Conservation (phyloP, 2,329 filamentous ascomycete genomes). For the Thelonectria rubi region DNA sequence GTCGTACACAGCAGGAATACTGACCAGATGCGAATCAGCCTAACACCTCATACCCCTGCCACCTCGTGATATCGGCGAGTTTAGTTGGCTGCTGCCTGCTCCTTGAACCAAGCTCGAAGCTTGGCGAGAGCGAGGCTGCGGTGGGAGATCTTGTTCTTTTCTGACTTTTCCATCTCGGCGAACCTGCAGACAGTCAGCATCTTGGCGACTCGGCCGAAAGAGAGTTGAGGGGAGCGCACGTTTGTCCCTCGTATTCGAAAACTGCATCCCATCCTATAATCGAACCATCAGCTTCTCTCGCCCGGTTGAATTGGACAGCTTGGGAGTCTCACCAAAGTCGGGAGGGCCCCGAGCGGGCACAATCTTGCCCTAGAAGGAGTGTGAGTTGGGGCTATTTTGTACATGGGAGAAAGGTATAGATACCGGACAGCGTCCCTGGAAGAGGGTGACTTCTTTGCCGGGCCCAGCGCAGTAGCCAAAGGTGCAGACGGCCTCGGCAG, state of each 20-base stretch:
- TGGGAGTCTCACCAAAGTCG: slow-evolving; percentile 74
- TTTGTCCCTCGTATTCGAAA: slow-evolving; percentile 92
- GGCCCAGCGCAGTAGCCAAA: slow-evolving; percentile 92
- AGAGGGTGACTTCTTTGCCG: slow-evolving; percentile 83
- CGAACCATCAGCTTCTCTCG: slow-evolving; percentile 23
- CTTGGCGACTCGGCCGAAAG: neutral
- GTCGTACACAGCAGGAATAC: neutral
- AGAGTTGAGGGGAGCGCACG: slow-evolving; percentile 56
- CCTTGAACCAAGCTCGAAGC: slow-evolving; percentile 81
- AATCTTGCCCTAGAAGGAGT: slow-evolving; percentile 69
- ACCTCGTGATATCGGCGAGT: neutral
- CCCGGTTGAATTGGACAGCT: neutral
- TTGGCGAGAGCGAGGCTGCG: slow-evolving; percentile 87
- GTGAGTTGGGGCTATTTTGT: slow-evolving; percentile 14
- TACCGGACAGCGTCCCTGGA: slow-evolving; percentile 89
- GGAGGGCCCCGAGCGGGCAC: slow-evolving; percentile 83
- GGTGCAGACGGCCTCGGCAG: slow-evolving; percentile 91
- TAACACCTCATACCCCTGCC: slow-evolving; percentile 10
- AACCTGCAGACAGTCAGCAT: slow-evolving; percentile 60
- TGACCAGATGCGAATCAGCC: neutral
- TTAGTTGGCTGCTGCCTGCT: slow-evolving; percentile 38
- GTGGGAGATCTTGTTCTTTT: slow-evolving; percentile 94
- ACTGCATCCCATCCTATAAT: slow-evolving; percentile 89
- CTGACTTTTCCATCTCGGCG: slow-evolving; percentile 90
- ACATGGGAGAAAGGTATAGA: slow-evolving; percentile 1